phyloP scores from a whole-genome alignment of 305 asterid genomes.

The Fraxinus dipetala region DNA sequence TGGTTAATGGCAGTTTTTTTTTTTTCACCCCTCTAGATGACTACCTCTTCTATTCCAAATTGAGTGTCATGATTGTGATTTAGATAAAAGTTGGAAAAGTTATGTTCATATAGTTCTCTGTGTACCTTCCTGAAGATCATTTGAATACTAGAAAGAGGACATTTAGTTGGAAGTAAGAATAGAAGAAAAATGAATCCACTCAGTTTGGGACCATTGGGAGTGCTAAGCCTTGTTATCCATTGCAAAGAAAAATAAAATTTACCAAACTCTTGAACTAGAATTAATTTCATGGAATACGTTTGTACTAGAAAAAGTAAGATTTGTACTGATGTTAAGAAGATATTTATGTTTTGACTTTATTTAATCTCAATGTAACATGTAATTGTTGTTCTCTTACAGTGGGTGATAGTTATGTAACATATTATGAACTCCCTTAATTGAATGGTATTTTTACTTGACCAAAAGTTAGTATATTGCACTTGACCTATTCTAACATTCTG shows the following conservation, averaged over 20 bases:
- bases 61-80: neutral
- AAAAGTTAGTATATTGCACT: neutral
- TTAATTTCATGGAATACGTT: neutral
- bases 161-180: neutral
- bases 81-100: neutral
- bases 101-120: neutral
- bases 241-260: neutral
- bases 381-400: neutral
- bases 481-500: constrained; percentile 21
- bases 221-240: neutral
- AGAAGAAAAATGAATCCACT: neutral
- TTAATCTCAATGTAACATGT: neutral
- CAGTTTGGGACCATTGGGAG: neutral
- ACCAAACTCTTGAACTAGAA: neutral
- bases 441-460: constrained; percentile 9
- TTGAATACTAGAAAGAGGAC: neutral
- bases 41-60: neutral
- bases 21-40: neutral
- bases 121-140: neutral
- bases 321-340: neutral
- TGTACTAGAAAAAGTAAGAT: neutral
- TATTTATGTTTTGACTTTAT: neutral
- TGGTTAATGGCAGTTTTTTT: neutral
- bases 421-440: neutral
- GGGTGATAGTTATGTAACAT: neutral